Evolutionary conservation across 495 filamentous ascomycete species (phyloP).

Genomic region (Aspergillus heteromorphus): DNA sequence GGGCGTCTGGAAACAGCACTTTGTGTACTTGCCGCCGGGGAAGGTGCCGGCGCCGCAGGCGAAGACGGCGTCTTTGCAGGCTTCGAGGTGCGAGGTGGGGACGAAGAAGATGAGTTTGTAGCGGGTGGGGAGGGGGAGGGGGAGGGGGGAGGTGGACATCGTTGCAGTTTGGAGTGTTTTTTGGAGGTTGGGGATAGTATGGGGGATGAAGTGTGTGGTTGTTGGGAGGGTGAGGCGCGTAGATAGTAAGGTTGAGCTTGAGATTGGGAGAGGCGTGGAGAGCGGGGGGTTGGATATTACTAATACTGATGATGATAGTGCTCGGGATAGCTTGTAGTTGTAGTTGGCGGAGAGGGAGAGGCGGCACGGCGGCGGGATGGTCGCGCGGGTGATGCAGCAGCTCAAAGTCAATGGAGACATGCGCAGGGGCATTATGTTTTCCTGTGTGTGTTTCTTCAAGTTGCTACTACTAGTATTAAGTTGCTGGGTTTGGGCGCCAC

Average conservation of each 20-base stretch:
- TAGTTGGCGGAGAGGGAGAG: neutral
- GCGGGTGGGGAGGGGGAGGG: slow-evolving; percentile 22
- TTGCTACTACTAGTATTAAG: neutral
- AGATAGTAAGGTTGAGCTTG: neutral
- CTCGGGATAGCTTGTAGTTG: neutral
- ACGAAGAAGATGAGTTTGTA: slow-evolving; percentile 50
- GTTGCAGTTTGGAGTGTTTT: neutral
- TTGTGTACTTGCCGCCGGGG: slow-evolving; percentile 39
- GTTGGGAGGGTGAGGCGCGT: neutral
- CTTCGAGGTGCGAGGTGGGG: slow-evolving; percentile 32
- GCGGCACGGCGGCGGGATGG: neutral
- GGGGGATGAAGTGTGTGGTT: neutral
- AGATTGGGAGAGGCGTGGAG: neutral
- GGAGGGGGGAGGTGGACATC: neutral
- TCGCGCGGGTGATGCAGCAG: neutral
- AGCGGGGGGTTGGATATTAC: neutral
- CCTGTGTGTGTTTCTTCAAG: too few species aligned
- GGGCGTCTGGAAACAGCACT: slow-evolving; percentile 35
- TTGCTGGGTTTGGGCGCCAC: neutral
- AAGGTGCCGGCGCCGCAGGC: slow-evolving; percentile 39
- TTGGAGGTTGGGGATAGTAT: neutral
- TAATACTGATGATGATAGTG: neutral
- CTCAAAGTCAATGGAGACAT: neutral
- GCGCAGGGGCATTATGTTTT: slow-evolving; percentile 26
- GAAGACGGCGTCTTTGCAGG: slow-evolving; percentile 45